Conservation (phyloP, 139 green algal genomes). For the Pleodorina starrii region DNA sequence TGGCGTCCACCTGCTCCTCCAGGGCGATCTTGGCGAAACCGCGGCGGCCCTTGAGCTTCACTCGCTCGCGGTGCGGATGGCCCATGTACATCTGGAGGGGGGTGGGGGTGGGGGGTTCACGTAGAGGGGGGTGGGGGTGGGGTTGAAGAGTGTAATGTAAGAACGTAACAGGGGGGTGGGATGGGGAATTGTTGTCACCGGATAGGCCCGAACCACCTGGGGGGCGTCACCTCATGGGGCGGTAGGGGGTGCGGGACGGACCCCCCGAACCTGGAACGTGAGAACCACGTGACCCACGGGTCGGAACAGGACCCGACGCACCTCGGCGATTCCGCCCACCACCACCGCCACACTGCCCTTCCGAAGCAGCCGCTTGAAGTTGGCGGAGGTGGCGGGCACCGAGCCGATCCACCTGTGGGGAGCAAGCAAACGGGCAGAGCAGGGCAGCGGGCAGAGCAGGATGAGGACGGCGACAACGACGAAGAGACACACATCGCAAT, state of each 20-base stretch:
- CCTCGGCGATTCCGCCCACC: conserved; percentile 59
- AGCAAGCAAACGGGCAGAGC: too few relatives aligned
- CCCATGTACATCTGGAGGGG: conserved; percentile 59
- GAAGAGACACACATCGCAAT: too few relatives aligned
- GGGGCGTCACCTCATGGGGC: too few relatives aligned
- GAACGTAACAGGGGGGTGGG: too few relatives aligned
- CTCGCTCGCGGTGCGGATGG: conserved; percentile 53
- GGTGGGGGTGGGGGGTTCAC: background rate
- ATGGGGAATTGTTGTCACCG: too few relatives aligned
- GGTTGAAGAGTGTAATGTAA: background rate
- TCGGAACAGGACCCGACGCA: too few relatives aligned
- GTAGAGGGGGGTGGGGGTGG: background rate
- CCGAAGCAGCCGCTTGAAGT: conserved; percentile 63
- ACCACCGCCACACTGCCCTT: conserved; percentile 60
- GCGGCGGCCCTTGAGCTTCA: conserved; percentile 61
- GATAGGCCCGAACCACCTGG: too few relatives aligned
- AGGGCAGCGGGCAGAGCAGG: too few relatives aligned
- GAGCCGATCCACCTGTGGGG: conserved; percentile 66
- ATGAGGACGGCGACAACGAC: too few relatives aligned
- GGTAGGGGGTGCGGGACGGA: too few relatives aligned
- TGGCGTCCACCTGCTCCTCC: conserved; percentile 58
- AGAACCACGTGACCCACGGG: too few relatives aligned
- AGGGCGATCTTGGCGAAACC: conserved; percentile 66
- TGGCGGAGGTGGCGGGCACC: conserved; percentile 54
- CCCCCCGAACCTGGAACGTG: too few relatives aligned